Evolutionary conservation across 2,329 filamentous ascomycete species (phyloP).

Genomic region (Trichoderma asperellum): DNA sequence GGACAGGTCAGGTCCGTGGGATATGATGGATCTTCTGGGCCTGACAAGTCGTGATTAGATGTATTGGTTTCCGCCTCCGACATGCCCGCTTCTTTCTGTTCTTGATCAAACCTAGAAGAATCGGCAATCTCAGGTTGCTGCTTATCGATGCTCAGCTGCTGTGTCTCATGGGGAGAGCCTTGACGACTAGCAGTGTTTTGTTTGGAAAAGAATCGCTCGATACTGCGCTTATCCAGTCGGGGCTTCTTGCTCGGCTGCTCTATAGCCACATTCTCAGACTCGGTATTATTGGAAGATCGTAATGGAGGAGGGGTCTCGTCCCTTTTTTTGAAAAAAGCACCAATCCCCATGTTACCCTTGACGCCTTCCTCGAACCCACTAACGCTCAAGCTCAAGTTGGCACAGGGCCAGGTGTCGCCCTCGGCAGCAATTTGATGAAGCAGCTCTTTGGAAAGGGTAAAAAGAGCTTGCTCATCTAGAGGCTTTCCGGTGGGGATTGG

Average conservation of each 20-base stretch:
- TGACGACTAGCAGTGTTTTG: slow-evolving; percentile 40
- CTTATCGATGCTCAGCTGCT: slow-evolving; percentile 14
- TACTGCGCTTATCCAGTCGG: slow-evolving; percentile 52
- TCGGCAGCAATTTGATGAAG: slow-evolving; percentile 78
- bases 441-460: slow-evolving; percentile 75
- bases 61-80: background rate
- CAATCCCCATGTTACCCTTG: slow-evolving; percentile 82
- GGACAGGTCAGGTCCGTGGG: slow-evolving; percentile 56
- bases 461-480: slow-evolving; percentile 72
- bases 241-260: slow-evolving; percentile 39
- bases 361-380: slow-evolving; percentile 91
- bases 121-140: background rate
- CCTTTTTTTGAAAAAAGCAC: slow-evolving; percentile 79
- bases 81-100: background rate
- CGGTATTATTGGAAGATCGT: slow-evolving; percentile 31
- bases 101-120: background rate
- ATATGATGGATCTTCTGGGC: slow-evolving; percentile 22
- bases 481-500: slow-evolving; percentile 77
- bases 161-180: slow-evolving; percentile 33
- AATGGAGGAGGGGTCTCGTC: slow-evolving; percentile 58
- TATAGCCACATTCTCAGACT: slow-evolving; percentile 29
- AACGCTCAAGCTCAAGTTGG: slow-evolving; percentile 86
- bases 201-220: slow-evolving; percentile 62
- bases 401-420: slow-evolving; percentile 84
- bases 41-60: background rate